Base-by-base conservation (phyloP, 2,329 filamentous ascomycete species). In the Plenodomus tracheiphilus region DNA sequence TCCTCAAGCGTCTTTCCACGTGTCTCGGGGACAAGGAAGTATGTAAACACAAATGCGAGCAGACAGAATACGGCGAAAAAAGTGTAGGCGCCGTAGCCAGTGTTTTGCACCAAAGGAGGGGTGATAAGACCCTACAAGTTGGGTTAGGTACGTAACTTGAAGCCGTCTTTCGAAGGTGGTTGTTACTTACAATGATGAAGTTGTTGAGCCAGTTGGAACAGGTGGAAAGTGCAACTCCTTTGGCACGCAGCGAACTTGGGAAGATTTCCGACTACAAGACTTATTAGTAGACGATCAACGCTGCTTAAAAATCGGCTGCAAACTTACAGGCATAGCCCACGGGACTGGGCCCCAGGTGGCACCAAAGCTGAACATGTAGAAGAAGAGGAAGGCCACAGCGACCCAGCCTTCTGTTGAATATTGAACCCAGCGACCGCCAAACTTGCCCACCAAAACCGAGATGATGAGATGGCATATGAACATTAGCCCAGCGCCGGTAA, bases 201-300 rank as follows among this genome's bases (percentile, higher is more conserved):
- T 86, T 85, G 64, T 80, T 83, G 2, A 85, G 68, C 74, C 86
- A 89, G 69, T 85, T 86, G 5, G 79, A 79, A 49, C 79, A 82
- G 0, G 84, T 86, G 0, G 82, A 83, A 2, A 87, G 72, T 1
- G 84, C 84, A 0, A 86, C 84, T 28, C 86, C 86, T 64, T 87
- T 88, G 2, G 85, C 84, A 6, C 85, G 76, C 0, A 82, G 71
- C 0, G 77, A 78, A 1, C 78, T 80, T 0, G 83, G 83, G 37
- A 87, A 87, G n/a, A 89, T 83, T 52, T 90, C 83, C 22, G 78
- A 75, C 0, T 32, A 15, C 13, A 32, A 15, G 4, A 6, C 11
- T 11, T 6, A 15, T 32, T 15, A 32, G 28, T 32, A 32, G 4
- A 15, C 6, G 8, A 32, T 32, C 28, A 32, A 11, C 13, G 7